Evolutionary conservation across 495 filamentous ascomycete genomes (phyloP).

Genomic region (Tuber magnatum): DNA sequence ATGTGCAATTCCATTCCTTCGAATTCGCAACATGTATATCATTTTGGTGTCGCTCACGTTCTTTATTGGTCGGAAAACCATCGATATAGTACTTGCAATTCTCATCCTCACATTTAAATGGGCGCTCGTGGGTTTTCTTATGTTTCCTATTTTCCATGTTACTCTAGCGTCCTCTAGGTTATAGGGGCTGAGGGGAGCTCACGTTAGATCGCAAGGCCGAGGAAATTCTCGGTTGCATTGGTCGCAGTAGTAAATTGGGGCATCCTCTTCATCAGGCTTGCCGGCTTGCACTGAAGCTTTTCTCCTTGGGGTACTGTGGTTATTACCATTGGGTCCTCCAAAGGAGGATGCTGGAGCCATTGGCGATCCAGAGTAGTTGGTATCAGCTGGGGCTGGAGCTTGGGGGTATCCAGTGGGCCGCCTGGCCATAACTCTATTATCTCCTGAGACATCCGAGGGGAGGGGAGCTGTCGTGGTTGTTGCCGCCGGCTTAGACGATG

Average conservation of each 20-base stretch:
- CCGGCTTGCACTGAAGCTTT: neutral
- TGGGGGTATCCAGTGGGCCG: neutral
- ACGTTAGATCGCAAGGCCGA: conserved; percentile 38
- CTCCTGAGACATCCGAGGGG: neutral
- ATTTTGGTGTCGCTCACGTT: conserved; percentile 87
- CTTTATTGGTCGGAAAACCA: conserved; percentile 96
- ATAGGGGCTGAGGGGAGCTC: conserved; percentile 3
- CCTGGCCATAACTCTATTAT: neutral
- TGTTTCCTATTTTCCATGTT: conserved; percentile 56
- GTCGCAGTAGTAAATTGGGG: conserved; percentile 3
- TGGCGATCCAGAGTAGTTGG: conserved; percentile 3
- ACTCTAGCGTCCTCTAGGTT: neutral
- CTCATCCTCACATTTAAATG: conserved; percentile 77
- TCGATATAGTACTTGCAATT: conserved; percentile 78
- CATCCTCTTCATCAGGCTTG: conserved; percentile 9
- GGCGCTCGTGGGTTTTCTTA: conserved; percentile 91
- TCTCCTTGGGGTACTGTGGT: neutral
- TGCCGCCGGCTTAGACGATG: neutral
- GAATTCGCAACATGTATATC: conserved; percentile 85
- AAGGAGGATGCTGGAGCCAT: neutral
- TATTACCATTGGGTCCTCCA: neutral
- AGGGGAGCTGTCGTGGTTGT: neutral
- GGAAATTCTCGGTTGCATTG: conserved; percentile 41
- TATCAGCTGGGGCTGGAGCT: conserved; percentile 12
- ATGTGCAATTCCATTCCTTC: conserved; percentile 71